phyloP scores from a whole-genome alignment of 257 asterid genomes.

The Petunia secreta region DNA sequence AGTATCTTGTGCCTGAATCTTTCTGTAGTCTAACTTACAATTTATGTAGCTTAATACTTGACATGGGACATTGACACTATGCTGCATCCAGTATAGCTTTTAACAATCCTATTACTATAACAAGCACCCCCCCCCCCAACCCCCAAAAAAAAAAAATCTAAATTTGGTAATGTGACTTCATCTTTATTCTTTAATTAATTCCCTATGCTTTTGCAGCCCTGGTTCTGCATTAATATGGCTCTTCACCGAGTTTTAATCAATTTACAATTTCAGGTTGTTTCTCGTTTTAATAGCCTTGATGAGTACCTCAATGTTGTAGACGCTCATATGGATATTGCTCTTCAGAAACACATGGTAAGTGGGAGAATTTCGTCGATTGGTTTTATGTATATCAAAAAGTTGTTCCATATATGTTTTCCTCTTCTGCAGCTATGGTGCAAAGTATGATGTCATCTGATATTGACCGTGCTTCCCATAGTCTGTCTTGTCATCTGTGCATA shows the following conservation, averaged over 20 bases:
- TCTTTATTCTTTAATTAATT: neutral
- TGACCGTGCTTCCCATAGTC: constrained; percentile 3
- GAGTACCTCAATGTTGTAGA: constrained; percentile 66
- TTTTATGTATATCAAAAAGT: constrained; percentile 11
- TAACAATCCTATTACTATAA: neutral
- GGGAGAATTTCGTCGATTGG: neutral
- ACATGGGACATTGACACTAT: constrained; percentile 14
- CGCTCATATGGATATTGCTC: constrained; percentile 70
- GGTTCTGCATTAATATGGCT: neutral
- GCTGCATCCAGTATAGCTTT: neutral
- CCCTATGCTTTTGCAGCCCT: constrained; percentile 2
- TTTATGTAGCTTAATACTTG: neutral
- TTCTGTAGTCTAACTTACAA: neutral
- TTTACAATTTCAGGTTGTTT: constrained; percentile 66
- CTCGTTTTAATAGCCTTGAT: constrained; percentile 51
- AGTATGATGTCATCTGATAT: constrained; percentile 19
- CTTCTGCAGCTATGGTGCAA: constrained; percentile 18
- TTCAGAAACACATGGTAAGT: constrained; percentile 76
- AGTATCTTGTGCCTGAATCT: neutral
- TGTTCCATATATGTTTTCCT: constrained; percentile 12
- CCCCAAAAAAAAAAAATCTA: neutral
- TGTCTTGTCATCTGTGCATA: constrained; percentile 1
- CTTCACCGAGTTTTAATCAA: constrained; percentile 1
- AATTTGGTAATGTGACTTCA: neutral
- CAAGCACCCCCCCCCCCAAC: neutral